Base-by-base conservation (phyloP, 345 rosid species). In the Arabidopsis thaliana region DNA sequence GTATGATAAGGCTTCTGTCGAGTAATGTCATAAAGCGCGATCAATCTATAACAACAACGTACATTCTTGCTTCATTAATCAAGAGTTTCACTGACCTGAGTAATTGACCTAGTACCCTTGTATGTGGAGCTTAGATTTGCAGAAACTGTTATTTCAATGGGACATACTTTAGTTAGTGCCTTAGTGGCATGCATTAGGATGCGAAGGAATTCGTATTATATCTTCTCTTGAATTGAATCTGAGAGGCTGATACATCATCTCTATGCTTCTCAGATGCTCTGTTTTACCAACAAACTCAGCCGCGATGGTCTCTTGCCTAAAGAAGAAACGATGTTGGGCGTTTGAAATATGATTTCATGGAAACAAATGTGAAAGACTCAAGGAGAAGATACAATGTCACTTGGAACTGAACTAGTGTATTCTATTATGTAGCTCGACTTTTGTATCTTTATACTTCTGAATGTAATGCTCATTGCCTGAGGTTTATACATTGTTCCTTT, bases 221-320 rank as follows among this genome's bases (percentile, higher is more conserved):
- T 53, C 16, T 23, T n/a, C n/a, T 8, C 23, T 42, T 59, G 49
- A 33, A 3, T 40, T n/a, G n/a, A 41, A 42, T 67, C 38, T n/a
- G 20, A 59, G 37, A 59, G 48, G 51, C 69, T 75, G 61, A 75
- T 51, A 4, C 32, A 52, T 61, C 32, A 52, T 61, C 41, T 60
- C 30, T 52, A 6, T 59, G 13, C 30, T 2, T 60, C 3, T 40
- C 74, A 69, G 20, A 42, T 59, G 52, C 5, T 4, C 57, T 53
- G 37, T 9, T 55, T n/a, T 32, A 45, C 51, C n/a, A 46, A 57
- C 51, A 8, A 49, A 23, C 60, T 24, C 63, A 2, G 0, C 7
- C 20, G 14, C 28, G 16, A 20, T 7, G 0, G 48, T 60, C 65
- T 40, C 65, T 23, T 23, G 1, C 37, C 28, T 12, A 20, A 49